Conservation (phyloP, 768 basidiomycete genomes). For the Podaxis rugospora region DNA sequence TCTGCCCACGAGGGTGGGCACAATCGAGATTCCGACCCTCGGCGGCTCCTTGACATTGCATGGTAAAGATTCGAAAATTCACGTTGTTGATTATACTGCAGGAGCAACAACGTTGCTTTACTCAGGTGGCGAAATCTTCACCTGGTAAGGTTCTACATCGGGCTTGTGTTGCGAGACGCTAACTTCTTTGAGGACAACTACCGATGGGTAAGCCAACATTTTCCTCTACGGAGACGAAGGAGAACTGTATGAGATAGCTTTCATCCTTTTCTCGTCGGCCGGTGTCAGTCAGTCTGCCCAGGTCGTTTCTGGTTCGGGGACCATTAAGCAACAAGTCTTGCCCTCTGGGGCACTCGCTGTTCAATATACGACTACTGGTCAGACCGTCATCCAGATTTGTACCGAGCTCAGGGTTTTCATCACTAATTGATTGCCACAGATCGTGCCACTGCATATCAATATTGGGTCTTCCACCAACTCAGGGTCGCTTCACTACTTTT, state of each 20-base stretch:
- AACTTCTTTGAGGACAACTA: constrained; percentile 34
- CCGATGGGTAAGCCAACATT: constrained; percentile 43
- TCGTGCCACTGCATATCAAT: constrained; percentile 44
- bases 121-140: constrained; percentile 45
- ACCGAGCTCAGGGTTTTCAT: constrained; percentile 35
- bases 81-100: constrained; percentile 45
- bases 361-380: constrained; percentile 42
- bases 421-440: constrained; percentile 23
- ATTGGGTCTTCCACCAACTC: constrained; percentile 41
- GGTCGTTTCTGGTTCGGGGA: constrained; percentile 31
- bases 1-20: constrained; percentile 41
- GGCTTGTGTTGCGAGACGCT: neutral
- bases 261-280: constrained; percentile 25
- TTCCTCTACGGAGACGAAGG: constrained; percentile 43
- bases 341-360: constrained; percentile 31
- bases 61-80: constrained; percentile 51
- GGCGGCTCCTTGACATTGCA: constrained; percentile 39
- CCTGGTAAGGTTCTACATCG: constrained; percentile 28
- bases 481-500: constrained; percentile 31
- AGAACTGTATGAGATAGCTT: constrained; percentile 46
- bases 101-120: constrained; percentile 40
- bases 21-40: constrained; percentile 36
- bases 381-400: constrained; percentile 43
- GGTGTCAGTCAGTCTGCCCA: constrained; percentile 22
- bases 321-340: constrained; percentile 32